Conservation (phyloP, 129 eudicot species). For the Daucus carota region DNA sequence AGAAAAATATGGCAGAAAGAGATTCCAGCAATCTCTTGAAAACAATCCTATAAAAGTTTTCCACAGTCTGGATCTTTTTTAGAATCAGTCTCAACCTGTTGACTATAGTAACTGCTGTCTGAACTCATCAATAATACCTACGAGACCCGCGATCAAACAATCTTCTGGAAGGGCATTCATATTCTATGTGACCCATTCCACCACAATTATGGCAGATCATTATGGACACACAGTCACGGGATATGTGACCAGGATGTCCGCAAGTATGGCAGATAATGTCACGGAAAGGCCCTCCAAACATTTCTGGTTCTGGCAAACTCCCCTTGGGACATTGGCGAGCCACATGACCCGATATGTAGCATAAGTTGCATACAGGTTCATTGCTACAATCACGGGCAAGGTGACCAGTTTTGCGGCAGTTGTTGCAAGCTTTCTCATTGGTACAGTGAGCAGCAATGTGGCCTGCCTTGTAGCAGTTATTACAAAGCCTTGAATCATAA, state of each 20-base stretch:
- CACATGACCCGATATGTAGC: conserved; percentile 55
- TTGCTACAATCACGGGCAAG: conserved; percentile 55
- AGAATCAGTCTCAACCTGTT: not conserved
- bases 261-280: conserved; percentile 58
- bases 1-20: not conserved
- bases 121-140: conserved; percentile 16
- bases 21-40: not conserved
- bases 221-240: conserved; percentile 48
- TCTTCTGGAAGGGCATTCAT: conserved; percentile 58
- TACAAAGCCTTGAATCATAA: conserved; percentile 50
- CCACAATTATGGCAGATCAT: conserved; percentile 59
- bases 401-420: conserved; percentile 63
- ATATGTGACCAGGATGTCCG: conserved; percentile 57
- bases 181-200: conserved; percentile 58
- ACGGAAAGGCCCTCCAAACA: conserved; percentile 44
- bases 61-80: not conserved
- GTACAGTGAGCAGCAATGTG: conserved; percentile 58
- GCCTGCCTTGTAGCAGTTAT: conserved; percentile 59
- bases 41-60: conserved; percentile 7
- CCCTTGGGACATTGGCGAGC: conserved; percentile 54
- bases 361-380: conserved; percentile 54
- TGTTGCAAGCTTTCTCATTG: conserved; percentile 68
- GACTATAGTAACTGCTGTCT: not conserved
- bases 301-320: conserved; percentile 18
- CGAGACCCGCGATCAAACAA: conserved; percentile 33